Conservation (phyloP, 306 rosid species). For the Cyclanthera cordifolia region DNA sequence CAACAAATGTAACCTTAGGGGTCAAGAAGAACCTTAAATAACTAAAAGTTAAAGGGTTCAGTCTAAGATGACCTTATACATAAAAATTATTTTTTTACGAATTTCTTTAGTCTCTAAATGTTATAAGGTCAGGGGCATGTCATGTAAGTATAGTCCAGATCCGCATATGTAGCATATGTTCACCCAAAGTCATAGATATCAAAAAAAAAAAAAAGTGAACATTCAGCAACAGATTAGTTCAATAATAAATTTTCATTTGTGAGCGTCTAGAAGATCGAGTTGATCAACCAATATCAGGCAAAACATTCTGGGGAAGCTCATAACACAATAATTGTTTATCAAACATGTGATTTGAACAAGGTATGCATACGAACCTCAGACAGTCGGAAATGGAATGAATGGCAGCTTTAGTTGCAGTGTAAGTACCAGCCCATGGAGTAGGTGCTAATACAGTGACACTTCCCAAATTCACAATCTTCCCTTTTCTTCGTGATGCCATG, state of each 20-base stretch:
- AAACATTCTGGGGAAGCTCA: background rate
- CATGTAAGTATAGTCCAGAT: too few species aligned
- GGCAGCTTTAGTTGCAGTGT: slow-evolving; percentile 73
- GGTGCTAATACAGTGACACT: slow-evolving; percentile 63
- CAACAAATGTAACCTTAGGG: too few species aligned
- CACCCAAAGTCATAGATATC: too few species aligned
- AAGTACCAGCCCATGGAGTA: slow-evolving; percentile 71
- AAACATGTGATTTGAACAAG: background rate
- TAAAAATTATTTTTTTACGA: too few species aligned
- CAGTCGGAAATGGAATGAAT: slow-evolving; percentile 66
- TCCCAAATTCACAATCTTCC: slow-evolving; percentile 72
- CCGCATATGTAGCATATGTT: too few species aligned
- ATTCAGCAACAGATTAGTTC: background rate
- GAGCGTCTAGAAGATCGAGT: background rate
- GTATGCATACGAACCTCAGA: slow-evolving; percentile 38
- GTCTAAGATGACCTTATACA: too few species aligned
- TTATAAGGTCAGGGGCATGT: too few species aligned
- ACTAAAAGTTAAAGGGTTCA: too few species aligned
- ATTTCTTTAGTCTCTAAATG: too few species aligned
- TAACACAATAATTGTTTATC: background rate
- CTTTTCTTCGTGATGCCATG: slow-evolving; percentile 58
- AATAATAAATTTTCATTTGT: background rate
- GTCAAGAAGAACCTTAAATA: too few species aligned
- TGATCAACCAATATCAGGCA: background rate
- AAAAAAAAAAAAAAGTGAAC: too few species aligned